phyloP scores from a whole-genome alignment of 2,329 filamentous ascomycete species.

The Microsporum audouinii region DNA sequence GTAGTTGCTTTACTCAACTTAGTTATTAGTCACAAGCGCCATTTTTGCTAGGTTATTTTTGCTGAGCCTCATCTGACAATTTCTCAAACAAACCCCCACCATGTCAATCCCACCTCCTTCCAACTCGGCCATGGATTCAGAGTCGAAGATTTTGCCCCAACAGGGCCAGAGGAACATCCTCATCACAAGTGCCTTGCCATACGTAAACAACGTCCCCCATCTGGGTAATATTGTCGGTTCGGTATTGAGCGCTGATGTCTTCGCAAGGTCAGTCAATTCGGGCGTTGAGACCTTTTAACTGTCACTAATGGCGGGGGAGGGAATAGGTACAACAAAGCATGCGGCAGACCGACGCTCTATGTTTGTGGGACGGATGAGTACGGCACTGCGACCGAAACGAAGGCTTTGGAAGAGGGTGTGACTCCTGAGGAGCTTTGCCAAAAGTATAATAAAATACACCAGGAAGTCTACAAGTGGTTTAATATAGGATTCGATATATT shows the following conservation, averaged over 20 bases:
- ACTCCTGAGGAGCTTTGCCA: constrained; percentile 76
- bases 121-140: constrained; percentile 11
- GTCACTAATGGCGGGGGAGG: neutral
- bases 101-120: constrained; percentile 5
- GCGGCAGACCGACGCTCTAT: constrained; percentile 15
- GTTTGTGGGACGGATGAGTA: constrained; percentile 76
- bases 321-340: constrained; percentile 16
- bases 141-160: constrained; percentile 14
- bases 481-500: constrained; percentile 91
- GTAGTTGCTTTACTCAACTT: neutral
- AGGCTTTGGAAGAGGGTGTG: constrained; percentile 77
- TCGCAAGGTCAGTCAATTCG: constrained; percentile 34
- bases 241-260: constrained; percentile 82
- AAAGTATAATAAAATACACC: constrained; percentile 84
- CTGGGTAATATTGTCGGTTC: constrained; percentile 80
- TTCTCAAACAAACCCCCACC: neutral
- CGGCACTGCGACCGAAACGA: constrained; percentile 90
- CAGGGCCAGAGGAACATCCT: constrained; percentile 75
- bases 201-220: constrained; percentile 70
- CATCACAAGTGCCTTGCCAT: constrained; percentile 83
- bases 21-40: neutral
- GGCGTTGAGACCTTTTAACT: neutral
- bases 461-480: constrained; percentile 93
- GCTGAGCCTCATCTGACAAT: neutral
- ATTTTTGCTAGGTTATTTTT: neutral